Evolutionary conservation across 345 rosid species (phyloP), one percentile per base, ranked within the genome.

Genomic region (Alliaria petiolata): DNA sequence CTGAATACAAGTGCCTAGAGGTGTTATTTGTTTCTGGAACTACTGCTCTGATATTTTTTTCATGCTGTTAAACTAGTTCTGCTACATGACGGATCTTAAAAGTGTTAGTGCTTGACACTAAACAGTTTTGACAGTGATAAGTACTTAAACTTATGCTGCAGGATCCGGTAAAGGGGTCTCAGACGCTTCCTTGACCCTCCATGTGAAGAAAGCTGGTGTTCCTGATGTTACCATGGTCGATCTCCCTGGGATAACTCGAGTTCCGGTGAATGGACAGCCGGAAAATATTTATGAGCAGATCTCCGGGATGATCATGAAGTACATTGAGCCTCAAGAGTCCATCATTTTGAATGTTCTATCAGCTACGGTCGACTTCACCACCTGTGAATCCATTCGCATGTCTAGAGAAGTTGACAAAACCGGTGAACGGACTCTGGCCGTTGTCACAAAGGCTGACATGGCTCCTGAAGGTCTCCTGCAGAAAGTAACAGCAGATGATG

Each of bases 141-240:
- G 39, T 45, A 10, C 1, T 16, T 25, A 34, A n/a, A 19, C 5
- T 25, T 0, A n/a, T 53, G 14, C 0, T 42, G 46, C 84, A 30
- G 82, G 88, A 6, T 30, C 15, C 7, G 84, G 86, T 3, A 84
- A 86, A 38, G 83, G 87, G 0, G 82, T 86, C 1, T 81, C 82
- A 0, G 80, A 80, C 38, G 14, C 66, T 25, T 75, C 83, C 0
- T 12, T 86, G 35, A 86, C 88, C 0, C 71, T 86, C 10, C 79
- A 78, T 0, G 85, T 86, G 16, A 83, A 78, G 50, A 86, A 81
- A 39, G 13, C 7, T 0, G 88, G 79, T 13, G 87, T 83, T 14
- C 87, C 85, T 3, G 87, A 86, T 65, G 51, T 86, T 0, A 83
- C 87, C 0, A 83, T 84, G 85, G 83, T 86, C 3, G 91, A 86